phyloP scores from a whole-genome alignment of 73 alveolate genomes.

The Diophrys appendiculata region DNA sequence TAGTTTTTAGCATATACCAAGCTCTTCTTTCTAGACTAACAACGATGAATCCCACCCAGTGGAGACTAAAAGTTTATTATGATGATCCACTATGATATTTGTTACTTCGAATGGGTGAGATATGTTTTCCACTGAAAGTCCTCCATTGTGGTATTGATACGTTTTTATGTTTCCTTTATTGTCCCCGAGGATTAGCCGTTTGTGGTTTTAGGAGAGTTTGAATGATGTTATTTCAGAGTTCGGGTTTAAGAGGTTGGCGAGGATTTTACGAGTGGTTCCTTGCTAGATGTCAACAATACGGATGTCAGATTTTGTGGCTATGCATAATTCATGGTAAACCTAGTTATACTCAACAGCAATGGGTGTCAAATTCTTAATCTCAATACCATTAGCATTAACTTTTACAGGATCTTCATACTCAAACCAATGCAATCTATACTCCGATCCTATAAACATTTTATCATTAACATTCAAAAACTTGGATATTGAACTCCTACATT shows the following conservation, averaged over 20 bases:
- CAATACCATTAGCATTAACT: conserved; percentile 63
- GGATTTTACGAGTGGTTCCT: conserved; percentile 41
- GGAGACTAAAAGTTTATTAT: conserved; percentile 31
- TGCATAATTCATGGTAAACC: conserved; percentile 24
- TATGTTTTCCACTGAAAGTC: conserved; percentile 7
- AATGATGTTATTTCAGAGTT: conserved; percentile 32
- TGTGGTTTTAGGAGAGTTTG: conserved; percentile 26
- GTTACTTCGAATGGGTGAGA: conserved; percentile 54
- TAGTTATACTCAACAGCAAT: conserved; percentile 39
- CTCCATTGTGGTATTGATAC: conserved; percentile 29
- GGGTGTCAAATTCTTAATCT: conserved; percentile 35
- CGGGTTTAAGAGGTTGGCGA: conserved; percentile 45
- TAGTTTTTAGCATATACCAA: conserved; percentile 21
- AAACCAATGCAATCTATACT: conserved; percentile 67
- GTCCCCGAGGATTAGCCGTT: conserved; percentile 54
- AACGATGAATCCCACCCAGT: conserved; percentile 62
- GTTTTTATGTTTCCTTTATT: conserved; percentile 53
- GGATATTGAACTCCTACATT: conserved; percentile 46
- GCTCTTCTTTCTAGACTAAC: conserved; percentile 17
- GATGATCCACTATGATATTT: conserved; percentile 22
- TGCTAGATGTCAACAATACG: conserved; percentile 36
- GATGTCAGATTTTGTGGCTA: conserved; percentile 59
- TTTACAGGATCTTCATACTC: conserved; percentile 59
- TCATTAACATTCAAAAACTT: conserved; percentile 46
- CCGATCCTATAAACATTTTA: conserved; percentile 47